Percentiles rank a stretch among this genome's conserved stretches.
Evolutionary conservation across 2,329 filamentous ascomycete species (phyloP).

Genomic region (Monosporascus sp.): DNA sequence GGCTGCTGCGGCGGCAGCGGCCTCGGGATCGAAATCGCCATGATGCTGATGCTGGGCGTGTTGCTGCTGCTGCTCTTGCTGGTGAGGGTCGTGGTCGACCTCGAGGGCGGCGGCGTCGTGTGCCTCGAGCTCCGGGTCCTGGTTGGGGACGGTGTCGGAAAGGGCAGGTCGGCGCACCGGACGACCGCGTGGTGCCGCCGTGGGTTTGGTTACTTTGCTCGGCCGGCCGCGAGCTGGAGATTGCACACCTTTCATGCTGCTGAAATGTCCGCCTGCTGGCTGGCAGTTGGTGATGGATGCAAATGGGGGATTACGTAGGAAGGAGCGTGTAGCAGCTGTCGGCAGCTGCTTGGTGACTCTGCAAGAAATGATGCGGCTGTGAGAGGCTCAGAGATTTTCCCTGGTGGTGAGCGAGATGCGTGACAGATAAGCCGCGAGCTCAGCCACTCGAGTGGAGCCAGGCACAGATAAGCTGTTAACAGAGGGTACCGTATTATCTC

Average conservation of each 20-base stretch:
- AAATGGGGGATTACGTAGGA: slow-evolving; percentile 16
- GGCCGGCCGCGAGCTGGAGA: slow-evolving; percentile 33
- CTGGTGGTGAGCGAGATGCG: not conserved
- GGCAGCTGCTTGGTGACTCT: slow-evolving; percentile 19
- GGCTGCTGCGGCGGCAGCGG: slow-evolving; percentile 29
- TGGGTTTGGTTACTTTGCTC: slow-evolving; percentile 41
- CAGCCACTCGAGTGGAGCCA: not conserved
- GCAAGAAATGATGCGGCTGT: not conserved
- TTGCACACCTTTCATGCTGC: slow-evolving; percentile 31
- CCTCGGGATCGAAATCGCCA: slow-evolving; percentile 19
- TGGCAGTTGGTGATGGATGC: slow-evolving; percentile 27
- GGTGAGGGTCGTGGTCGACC: slow-evolving; percentile 15
- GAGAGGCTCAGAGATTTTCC: not conserved
- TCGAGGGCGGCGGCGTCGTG: slow-evolving; percentile 19
- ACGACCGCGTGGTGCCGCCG: slow-evolving; percentile 22
- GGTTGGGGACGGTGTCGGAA: slow-evolving; percentile 28
- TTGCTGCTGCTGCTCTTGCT: slow-evolving; percentile 16
- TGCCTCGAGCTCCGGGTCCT: slow-evolving; percentile 25
- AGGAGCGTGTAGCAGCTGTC: slow-evolving; percentile 22
- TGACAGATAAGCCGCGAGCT: not conserved
- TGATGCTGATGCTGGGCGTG: slow-evolving; percentile 18
- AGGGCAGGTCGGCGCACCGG: slow-evolving; percentile 23
- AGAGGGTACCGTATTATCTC: no score
- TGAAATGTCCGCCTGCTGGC: slow-evolving; percentile 26
- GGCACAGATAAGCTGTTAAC: no score